phyloP scores from a whole-genome alignment of 495 filamentous ascomycete genomes.

The Penicillium cataractarum region DNA sequence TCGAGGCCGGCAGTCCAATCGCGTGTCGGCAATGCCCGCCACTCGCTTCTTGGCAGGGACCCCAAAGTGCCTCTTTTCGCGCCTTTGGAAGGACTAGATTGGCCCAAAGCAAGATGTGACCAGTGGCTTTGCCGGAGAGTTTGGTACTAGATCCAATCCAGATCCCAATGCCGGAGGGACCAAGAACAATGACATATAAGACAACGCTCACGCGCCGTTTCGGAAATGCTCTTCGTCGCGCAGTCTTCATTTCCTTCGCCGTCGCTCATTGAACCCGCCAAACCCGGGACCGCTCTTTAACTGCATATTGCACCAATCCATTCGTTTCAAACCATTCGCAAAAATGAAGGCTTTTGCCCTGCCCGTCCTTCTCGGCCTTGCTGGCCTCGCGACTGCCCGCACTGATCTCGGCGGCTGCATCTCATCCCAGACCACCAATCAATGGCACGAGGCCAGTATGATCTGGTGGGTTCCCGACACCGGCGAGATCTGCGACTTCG shows the following conservation, averaged over 20 bases:
- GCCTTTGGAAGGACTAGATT: neutral
- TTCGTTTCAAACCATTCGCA: slow-evolving; percentile 21
- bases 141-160: slow-evolving; percentile 11
- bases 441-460: slow-evolving; percentile 44
- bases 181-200: slow-evolving; percentile 10
- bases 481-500: slow-evolving; percentile 62
- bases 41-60: slow-evolving; percentile 18
- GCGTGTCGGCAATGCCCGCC: neutral
- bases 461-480: slow-evolving; percentile 58
- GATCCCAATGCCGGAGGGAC: slow-evolving; percentile 2
- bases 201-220: neutral
- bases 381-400: slow-evolving; percentile 26
- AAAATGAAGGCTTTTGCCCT: slow-evolving; percentile 32
- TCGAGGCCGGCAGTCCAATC: slow-evolving; percentile 7
- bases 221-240: neutral
- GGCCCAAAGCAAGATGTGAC: neutral
- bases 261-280: slow-evolving; percentile 7
- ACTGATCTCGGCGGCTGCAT: slow-evolving; percentile 36
- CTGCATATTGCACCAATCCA: slow-evolving; percentile 9
- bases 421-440: slow-evolving; percentile 32
- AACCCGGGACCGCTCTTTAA: slow-evolving; percentile 6
- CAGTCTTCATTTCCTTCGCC: neutral
- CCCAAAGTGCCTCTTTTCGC: neutral
- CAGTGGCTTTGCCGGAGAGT: slow-evolving; percentile 6
- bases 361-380: slow-evolving; percentile 27